phyloP scores from a whole-genome alignment of 495 filamentous ascomycete species.

The Aspergillus hancockii region DNA sequence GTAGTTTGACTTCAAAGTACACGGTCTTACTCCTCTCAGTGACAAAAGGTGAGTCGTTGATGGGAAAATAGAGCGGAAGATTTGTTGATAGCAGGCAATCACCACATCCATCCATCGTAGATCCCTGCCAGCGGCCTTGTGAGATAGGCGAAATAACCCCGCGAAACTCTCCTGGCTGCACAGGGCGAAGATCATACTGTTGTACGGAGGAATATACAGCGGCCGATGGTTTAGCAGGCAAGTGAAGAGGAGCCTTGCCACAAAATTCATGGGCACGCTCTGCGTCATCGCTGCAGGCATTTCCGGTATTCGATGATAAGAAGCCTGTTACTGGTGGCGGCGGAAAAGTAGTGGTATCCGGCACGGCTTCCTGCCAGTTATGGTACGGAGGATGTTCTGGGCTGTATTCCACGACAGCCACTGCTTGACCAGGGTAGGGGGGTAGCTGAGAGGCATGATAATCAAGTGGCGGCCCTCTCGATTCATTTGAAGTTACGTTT shows the following conservation, averaged over 20 bases:
- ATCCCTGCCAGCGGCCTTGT: conserved; percentile 46
- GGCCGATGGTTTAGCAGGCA: conserved; percentile 49
- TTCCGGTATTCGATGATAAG: conserved; percentile 67
- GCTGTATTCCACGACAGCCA: background rate
- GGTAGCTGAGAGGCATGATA: conserved; percentile 31
- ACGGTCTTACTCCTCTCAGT: conserved; percentile 59
- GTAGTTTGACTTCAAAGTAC: conserved; percentile 77
- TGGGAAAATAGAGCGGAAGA: conserved; percentile 74
- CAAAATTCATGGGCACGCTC: conserved; percentile 76
- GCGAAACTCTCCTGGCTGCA: conserved; percentile 48
- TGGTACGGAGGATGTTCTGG: conserved; percentile 62
- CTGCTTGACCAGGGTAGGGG: conserved; percentile 2
- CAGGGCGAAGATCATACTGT: conserved; percentile 44
- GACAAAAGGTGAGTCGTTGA: conserved; percentile 63
- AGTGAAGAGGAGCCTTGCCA: conserved; percentile 58
- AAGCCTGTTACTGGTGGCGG: conserved; percentile 76
- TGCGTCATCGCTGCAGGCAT: conserved; percentile 69
- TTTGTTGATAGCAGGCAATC: conserved; percentile 60
- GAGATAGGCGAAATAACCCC: conserved; percentile 38
- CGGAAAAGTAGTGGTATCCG: conserved; percentile 77
- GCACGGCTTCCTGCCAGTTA: conserved; percentile 77
- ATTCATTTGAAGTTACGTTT: conserved; percentile 1
- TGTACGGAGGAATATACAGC: conserved; percentile 42
- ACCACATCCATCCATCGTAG: conserved; percentile 36
- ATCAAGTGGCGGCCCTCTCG: conserved; percentile 35